Conservation (phyloP, 352 stramenopile species). For the Phytophthora cryptogea region DNA sequence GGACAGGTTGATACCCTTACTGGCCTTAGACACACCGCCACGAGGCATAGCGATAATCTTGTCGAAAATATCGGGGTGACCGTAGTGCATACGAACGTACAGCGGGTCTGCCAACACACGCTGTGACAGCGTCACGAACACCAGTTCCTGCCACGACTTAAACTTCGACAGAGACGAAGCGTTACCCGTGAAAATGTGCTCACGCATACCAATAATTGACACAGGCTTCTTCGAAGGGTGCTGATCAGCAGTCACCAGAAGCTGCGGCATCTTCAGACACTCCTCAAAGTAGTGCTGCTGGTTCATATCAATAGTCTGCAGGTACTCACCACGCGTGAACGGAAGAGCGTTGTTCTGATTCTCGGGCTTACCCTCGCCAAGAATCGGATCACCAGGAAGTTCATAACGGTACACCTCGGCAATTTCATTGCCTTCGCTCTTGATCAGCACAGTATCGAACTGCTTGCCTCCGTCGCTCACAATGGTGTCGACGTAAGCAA, state of each 20-base stretch:
- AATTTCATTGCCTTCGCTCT: conserved; percentile 69
- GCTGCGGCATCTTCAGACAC: conserved; percentile 83
- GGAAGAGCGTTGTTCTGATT: conserved; percentile 90
- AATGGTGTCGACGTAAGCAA: conserved; percentile 82
- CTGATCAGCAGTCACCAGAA: conserved; percentile 65
- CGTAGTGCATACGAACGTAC: conserved; percentile 82
- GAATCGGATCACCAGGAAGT: conserved; percentile 76
- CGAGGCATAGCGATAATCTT: conserved; percentile 73
- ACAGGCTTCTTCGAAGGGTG: conserved; percentile 75
- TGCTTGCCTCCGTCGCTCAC: conserved; percentile 34
- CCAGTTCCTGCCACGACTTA: conserved; percentile 79
- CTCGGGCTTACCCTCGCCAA: conserved; percentile 87
- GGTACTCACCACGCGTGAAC: conserved; percentile 85
- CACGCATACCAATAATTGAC: conserved; percentile 84
- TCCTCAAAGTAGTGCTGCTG: conserved; percentile 91
- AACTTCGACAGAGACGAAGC: conserved; percentile 81
- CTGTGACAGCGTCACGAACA: conserved; percentile 83
- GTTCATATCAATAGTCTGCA: conserved; percentile 93
- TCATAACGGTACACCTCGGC: conserved; percentile 79
- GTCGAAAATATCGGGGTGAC: conserved; percentile 83
- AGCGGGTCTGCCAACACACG: conserved; percentile 79
- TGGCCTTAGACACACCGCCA: conserved; percentile 78
- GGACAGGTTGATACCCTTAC: conserved; percentile 82
- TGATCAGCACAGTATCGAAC: conserved; percentile 78
- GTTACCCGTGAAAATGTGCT: conserved; percentile 85